Evolutionary conservation across 441 rosid species (phyloP).

Genomic region (Sinapis alba): DNA sequence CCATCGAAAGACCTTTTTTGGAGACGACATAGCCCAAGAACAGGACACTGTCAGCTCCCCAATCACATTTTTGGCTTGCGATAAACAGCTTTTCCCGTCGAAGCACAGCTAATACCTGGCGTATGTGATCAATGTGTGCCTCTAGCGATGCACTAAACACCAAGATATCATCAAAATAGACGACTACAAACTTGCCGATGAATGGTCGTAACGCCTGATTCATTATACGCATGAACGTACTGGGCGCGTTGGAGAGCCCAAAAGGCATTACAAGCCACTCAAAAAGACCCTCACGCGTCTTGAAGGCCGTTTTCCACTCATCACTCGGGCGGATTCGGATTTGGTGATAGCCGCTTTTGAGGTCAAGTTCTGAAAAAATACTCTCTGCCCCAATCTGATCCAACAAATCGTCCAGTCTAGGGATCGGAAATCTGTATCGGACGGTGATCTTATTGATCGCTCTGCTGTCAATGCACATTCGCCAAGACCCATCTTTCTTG

Average conservation of each 20-base stretch:
- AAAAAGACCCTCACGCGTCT: not conserved
- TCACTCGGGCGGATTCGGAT: not conserved
- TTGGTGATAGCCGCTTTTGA: not conserved
- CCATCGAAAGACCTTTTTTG: too few species aligned
- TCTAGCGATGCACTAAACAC: too few species aligned
- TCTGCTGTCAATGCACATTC: not conserved
- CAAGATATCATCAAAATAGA: too few species aligned
- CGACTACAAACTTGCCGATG: not conserved
- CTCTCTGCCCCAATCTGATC: not conserved
- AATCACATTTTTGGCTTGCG: too few species aligned
- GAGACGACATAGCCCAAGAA: too few species aligned
- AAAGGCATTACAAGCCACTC: not conserved
- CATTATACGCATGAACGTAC: too few species aligned
- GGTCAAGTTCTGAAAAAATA: not conserved
- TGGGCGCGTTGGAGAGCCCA: not conserved
- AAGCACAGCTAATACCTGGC: too few species aligned
- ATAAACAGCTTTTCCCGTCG: too few species aligned
- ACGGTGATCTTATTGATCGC: not conserved
- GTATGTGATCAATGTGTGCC: too few species aligned
- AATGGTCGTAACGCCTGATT: too few species aligned
- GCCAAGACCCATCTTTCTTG: not conserved
- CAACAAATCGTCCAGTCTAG: not conserved
- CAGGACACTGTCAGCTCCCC: too few species aligned
- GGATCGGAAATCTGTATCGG: not conserved
- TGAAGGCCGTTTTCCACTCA: not conserved